A percentile compares a stretch with the other conserved stretches of the same genome.
Conservation (phyloP, 2,329 filamentous ascomycete genomes). For the Xylariaceae sp. region DNA sequence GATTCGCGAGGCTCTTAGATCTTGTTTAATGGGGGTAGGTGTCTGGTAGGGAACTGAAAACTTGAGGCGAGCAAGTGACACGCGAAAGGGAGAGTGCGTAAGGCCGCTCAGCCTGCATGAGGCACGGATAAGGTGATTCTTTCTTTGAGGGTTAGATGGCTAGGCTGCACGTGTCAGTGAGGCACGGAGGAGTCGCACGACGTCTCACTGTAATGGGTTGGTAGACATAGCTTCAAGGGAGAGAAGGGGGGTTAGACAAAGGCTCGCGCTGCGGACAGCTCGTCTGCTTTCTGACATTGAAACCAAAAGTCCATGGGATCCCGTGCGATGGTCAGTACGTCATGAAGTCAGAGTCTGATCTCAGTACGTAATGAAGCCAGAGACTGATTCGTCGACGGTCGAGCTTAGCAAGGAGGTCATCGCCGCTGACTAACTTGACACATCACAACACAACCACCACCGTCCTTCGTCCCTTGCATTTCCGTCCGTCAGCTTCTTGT, state of each 20-base stretch:
- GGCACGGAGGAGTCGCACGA: not conserved
- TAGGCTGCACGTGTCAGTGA: not conserved
- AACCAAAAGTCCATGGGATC: not conserved
- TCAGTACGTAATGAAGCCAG: no score
- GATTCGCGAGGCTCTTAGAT: conserved; percentile 9
- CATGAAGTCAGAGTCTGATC: no score
- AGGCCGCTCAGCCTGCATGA: conserved; percentile 22
- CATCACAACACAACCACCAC: not conserved
- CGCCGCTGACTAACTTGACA: not conserved
- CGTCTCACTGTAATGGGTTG: conserved; percentile 3
- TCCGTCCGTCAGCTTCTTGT: not conserved
- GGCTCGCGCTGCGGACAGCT: no score
- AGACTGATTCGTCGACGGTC: not conserved
- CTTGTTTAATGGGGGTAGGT: no score
- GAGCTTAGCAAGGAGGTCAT: not conserved
- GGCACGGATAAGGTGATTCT: not conserved
- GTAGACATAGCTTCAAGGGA: not conserved
- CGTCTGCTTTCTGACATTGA: not conserved
- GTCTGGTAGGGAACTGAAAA: no score
- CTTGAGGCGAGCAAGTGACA: no score
- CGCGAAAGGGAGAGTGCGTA: not conserved
- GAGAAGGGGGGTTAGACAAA: not conserved
- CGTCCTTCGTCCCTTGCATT: not conserved
- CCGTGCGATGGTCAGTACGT: not conserved
- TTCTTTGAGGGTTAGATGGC: no score